These are phyloP conservation scores for Incumbomyces delicatus DNA, from an alignment of 2,329 filamentous ascomycete species.

Conservation along the genomic window DNA sequence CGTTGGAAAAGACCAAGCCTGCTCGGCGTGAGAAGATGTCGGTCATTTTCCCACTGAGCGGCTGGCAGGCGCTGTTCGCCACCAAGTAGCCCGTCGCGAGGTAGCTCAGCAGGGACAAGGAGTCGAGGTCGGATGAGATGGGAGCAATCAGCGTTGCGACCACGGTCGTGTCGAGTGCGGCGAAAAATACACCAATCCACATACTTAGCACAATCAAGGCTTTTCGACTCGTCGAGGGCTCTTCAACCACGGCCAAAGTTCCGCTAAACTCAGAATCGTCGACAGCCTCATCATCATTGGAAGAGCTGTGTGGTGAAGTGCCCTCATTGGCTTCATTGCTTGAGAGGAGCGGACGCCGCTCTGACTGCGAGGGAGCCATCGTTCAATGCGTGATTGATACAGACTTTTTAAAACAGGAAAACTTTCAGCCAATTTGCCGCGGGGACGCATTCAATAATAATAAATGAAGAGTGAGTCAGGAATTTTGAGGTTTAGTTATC, in stretches of 20 bases:
- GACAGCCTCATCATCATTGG: too few species aligned
- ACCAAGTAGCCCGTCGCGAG: constrained; percentile 81
- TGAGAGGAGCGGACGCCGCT: constrained; percentile 14
- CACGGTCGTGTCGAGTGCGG: constrained; percentile 64
- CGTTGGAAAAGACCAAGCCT: constrained; percentile 68
- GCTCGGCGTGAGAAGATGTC: constrained; percentile 78
- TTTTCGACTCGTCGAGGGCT: constrained; percentile 38
- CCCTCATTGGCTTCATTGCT: too few species aligned
- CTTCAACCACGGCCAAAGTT: constrained; percentile 26
- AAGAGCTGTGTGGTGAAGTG: too few species aligned
- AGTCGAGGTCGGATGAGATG: constrained; percentile 74
- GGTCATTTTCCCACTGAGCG: constrained; percentile 72
- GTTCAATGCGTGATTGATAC: not conserved
- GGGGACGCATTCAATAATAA: too few species aligned
- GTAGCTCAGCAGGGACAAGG: constrained; percentile 74
- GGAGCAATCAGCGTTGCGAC: constrained; percentile 77
- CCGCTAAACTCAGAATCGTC: not conserved
- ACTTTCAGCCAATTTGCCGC: not conserved
- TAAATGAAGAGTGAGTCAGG: not conserved
- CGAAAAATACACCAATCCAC: constrained; percentile 47
- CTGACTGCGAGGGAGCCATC: constrained; percentile 6
- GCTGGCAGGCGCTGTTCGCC: constrained; percentile 77
- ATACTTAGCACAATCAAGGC: constrained; percentile 40
- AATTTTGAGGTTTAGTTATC: too few species aligned
- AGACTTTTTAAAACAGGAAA: too few species aligned